A percentile compares a stretch with the other conserved stretches of the same genome.
phyloP scores from a whole-genome alignment of 371 early-diverging fungal species.

The Smittium mucronatum region DNA sequence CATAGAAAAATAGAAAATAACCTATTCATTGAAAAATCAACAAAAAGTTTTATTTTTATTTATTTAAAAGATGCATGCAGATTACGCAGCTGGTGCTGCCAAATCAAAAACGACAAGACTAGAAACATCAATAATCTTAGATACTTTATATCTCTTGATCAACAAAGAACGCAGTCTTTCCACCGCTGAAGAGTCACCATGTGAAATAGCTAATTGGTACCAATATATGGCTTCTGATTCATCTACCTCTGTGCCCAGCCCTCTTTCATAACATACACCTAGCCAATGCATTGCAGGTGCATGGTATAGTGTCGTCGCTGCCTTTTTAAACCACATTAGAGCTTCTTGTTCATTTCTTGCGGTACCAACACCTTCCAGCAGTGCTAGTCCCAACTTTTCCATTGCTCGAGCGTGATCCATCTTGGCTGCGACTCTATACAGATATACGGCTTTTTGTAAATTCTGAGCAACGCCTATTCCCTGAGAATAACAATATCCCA shows the following conservation, averaged over 20 bases:
- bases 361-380: constrained; percentile 54
- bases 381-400: constrained; percentile 49
- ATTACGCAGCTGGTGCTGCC: constrained; percentile 45
- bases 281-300: constrained; percentile 15
- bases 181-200: constrained; percentile 11
- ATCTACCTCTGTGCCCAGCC: constrained; percentile 11
- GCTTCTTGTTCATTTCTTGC: constrained; percentile 43
- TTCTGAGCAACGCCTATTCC: constrained; percentile 59
- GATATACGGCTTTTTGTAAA: constrained; percentile 46
- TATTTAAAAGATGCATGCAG: constrained; percentile 92
- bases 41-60: too few relatives aligned
- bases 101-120: constrained; percentile 47
- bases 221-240: constrained; percentile 22
- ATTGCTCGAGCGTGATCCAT: constrained; percentile 55
- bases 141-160: background rate
- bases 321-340: constrained; percentile 50
- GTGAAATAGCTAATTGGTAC: constrained; percentile 15
- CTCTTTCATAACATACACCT: constrained; percentile 14
- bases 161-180: constrained; percentile 12
- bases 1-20: too few relatives aligned
- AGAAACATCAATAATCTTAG: background rate
- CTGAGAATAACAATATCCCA: constrained; percentile 76
- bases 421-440: constrained; percentile 53
- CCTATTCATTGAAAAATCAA: too few relatives aligned
- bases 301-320: constrained; percentile 31